These are phyloP conservation scores for Boletellus deceptivus DNA, from an alignment of 1,284 basidiomycete species.

Conservation along the genomic window DNA sequence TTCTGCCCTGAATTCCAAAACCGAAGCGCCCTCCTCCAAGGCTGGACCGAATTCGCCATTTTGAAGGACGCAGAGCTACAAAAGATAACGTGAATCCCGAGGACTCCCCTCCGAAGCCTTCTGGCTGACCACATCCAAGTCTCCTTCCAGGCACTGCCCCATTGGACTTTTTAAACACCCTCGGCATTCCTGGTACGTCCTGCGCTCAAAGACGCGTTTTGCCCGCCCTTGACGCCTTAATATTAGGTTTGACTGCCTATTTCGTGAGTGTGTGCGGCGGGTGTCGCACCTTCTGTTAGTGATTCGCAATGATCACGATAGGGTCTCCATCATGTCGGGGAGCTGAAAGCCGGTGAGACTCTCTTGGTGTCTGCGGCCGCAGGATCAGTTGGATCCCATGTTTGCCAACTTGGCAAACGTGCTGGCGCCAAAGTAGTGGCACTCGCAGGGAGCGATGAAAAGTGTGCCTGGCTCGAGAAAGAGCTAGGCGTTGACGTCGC, in stretches of 20 bases:
- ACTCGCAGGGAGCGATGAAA: slow-evolving; percentile 68
- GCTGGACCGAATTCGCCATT: slow-evolving; percentile 79
- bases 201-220: not conserved
- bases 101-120: not conserved
- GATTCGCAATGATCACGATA: slow-evolving; percentile 28
- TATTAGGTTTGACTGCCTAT: slow-evolving; percentile 77
- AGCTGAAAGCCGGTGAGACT: slow-evolving; percentile 79
- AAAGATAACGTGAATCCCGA: slow-evolving; percentile 40
- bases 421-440: slow-evolving; percentile 80
- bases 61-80: slow-evolving; percentile 53
- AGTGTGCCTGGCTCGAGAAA: slow-evolving; percentile 79
- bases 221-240: slow-evolving; percentile 1
- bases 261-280: slow-evolving; percentile 49
- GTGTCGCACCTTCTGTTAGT: not conserved
- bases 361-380: slow-evolving; percentile 88
- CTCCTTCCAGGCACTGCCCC: slow-evolving; percentile 53
- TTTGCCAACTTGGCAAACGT: slow-evolving; percentile 75
- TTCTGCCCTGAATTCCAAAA: too few species aligned
- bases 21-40: slow-evolving; percentile 32
- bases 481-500: slow-evolving; percentile 82
- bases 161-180: slow-evolving; percentile 75
- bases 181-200: slow-evolving; percentile 65
- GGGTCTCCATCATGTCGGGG: slow-evolving; percentile 80
- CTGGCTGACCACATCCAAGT: slow-evolving; percentile 32
- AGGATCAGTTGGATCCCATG: slow-evolving; percentile 78